phyloP scores from a whole-genome alignment of 805 yeast species.

The Ogataea degrootiae region DNA sequence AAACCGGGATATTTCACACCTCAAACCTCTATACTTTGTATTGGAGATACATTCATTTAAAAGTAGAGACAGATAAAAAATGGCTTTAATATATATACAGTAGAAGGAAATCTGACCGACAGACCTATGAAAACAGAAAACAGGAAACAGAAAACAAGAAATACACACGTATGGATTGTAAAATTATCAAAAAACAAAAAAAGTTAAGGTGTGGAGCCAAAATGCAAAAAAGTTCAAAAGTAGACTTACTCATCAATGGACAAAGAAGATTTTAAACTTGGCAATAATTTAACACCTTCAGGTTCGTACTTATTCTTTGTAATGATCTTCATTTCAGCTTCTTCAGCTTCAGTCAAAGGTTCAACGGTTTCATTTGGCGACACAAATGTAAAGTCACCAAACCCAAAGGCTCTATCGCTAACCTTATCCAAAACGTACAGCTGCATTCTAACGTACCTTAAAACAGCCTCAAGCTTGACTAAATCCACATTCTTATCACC shows the following conservation, averaged over 20 bases:
- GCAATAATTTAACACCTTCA: constrained; percentile 43
- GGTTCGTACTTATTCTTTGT: constrained; percentile 52
- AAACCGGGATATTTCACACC: too few species aligned
- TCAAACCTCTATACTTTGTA: too few species aligned
- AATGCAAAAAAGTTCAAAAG: too few species aligned
- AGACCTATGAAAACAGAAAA: too few species aligned
- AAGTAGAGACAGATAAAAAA: too few species aligned
- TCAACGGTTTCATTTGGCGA: constrained; percentile 76
- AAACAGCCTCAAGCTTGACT: constrained; percentile 79
- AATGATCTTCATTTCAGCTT: constrained; percentile 42
- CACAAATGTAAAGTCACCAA: constrained; percentile 81
- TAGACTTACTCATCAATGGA: constrained; percentile 41
- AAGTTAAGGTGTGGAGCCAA: background rate
- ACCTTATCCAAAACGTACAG: constrained; percentile 79
- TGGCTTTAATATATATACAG: too few species aligned
- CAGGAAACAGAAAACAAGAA: too few species aligned
- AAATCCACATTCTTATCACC: constrained; percentile 78
- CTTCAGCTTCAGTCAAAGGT: constrained; percentile 65
- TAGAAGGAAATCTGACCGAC: too few species aligned
- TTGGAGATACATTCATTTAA: too few species aligned
- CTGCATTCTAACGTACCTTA: constrained; percentile 88
- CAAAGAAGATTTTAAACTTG: constrained; percentile 53
- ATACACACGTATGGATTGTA: too few species aligned
- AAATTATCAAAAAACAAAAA: too few species aligned
- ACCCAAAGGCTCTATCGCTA: constrained; percentile 89